Evolutionary conservation across 192 early-diverging fungal genomes (phyloP).

Genomic region (Diversispora epigaea): DNA sequence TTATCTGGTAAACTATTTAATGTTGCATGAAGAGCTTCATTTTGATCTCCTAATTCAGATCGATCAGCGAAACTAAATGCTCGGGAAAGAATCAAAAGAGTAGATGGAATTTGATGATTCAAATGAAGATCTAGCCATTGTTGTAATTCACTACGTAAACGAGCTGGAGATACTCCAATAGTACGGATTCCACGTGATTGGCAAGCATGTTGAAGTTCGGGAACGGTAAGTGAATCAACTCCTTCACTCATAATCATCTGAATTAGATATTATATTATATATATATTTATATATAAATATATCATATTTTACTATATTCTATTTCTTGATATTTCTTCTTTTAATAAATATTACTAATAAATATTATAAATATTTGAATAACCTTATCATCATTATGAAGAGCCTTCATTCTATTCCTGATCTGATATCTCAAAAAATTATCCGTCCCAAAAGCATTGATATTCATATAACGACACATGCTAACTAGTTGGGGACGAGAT

Average conservation of each 20-base stretch:
- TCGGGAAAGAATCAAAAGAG: conserved; percentile 85
- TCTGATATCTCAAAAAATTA: conserved; percentile 89
- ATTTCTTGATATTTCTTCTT: no score
- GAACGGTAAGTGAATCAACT: conserved; percentile 83
- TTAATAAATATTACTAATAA: no score
- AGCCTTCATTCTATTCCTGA: conserved; percentile 81
- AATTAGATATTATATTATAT: conserved; percentile 10
- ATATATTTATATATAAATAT: background rate
- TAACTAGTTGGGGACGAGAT: conserved; percentile 91
- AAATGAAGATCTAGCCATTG: conserved; percentile 97
- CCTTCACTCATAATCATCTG: conserved; percentile 83
- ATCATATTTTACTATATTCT: no score
- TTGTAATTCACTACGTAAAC: conserved; percentile 80
- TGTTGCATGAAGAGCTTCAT: conserved; percentile 90
- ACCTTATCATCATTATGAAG: conserved; percentile 86
- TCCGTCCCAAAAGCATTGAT: conserved; percentile 98
- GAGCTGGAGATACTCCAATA: conserved; percentile 84
- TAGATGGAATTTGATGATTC: conserved; percentile 87
- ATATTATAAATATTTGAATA: no score
- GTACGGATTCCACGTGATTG: conserved; percentile 85
- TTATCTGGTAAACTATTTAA: conserved; percentile 89
- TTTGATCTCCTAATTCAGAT: conserved; percentile 45
- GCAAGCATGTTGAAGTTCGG: conserved; percentile 86
- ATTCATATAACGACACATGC: conserved; percentile 94
- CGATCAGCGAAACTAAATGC: conserved; percentile 77